These are phyloP conservation scores for Zizania palustris DNA, from an alignment of 202 grass and related monocot genomes.

Conservation along the genomic window DNA sequence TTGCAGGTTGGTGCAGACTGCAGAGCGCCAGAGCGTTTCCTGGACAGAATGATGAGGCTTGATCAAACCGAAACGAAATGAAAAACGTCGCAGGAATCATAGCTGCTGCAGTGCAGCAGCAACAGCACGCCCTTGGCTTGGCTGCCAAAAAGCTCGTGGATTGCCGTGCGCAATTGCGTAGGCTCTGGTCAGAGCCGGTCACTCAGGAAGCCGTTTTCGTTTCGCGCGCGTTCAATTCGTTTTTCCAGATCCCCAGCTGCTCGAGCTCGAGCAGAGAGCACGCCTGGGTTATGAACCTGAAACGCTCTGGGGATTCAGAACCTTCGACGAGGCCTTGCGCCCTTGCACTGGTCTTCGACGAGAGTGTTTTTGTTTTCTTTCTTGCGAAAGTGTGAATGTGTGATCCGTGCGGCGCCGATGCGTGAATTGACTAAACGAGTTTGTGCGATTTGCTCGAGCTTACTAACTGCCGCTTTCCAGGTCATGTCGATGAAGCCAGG, in stretches of 20 bases:
- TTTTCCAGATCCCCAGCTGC: no score
- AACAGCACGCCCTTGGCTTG: constrained; percentile 30
- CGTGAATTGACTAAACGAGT: constrained; percentile 10
- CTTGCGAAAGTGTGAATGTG: no score
- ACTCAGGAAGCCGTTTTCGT: not conserved
- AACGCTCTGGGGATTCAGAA: not conserved
- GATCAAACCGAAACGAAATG: constrained; percentile 27
- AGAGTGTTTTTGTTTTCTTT: no score
- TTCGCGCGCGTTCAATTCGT: not conserved
- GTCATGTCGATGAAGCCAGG: not conserved
- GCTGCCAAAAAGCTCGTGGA: not conserved
- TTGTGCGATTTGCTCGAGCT: not conserved
- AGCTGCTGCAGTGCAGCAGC: not conserved
- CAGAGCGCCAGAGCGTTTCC: constrained; percentile 21
- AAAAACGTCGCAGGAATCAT: not conserved
- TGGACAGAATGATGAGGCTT: constrained; percentile 29
- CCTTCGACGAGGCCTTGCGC: no score
- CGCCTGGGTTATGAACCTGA: not conserved
- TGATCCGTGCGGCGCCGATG: no score
- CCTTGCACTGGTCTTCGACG: no score
- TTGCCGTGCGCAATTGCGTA: not conserved
- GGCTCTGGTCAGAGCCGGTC: not conserved
- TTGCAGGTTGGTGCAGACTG: constrained; percentile 30
- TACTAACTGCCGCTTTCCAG: not conserved
- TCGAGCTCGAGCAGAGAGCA: no score